Conservation (phyloP, 192 early-diverging fungal species). For the Backusella westeae region DNA sequence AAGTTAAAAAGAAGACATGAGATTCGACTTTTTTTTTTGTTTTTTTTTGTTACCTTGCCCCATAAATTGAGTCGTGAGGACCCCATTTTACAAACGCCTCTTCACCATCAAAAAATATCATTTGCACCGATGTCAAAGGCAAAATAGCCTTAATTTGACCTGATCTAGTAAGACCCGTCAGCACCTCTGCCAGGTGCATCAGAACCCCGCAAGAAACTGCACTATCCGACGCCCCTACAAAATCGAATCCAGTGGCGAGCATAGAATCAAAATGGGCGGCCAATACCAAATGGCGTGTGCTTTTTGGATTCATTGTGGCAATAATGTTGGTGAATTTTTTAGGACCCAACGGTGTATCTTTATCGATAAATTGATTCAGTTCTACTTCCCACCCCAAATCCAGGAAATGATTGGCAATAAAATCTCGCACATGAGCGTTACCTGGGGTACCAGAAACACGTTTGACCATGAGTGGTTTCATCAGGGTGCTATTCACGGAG, state of each 20-base stretch:
- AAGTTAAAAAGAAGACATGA: background rate
- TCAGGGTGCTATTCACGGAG: constrained; percentile 47
- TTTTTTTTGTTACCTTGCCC: constrained; percentile 50
- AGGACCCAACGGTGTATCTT: constrained; percentile 73
- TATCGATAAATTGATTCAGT: constrained; percentile 67
- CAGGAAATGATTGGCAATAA: constrained; percentile 62
- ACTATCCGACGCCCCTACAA: constrained; percentile 90
- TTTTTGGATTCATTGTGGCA: constrained; percentile 80
- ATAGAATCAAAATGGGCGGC: constrained; percentile 96
- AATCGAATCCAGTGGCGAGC: constrained; percentile 60
- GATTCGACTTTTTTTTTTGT: background rate
- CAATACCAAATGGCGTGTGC: constrained; percentile 69
- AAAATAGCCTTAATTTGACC: background rate
- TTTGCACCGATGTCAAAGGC: constrained; percentile 55
- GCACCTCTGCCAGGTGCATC: constrained; percentile 71
- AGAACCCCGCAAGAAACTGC: constrained; percentile 90
- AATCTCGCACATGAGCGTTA: constrained; percentile 69
- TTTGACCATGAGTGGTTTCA: constrained; percentile 73
- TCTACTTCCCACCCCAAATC: constrained; percentile 76
- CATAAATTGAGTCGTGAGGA: constrained; percentile 82
- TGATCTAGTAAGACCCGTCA: constrained; percentile 48
- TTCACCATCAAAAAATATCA: constrained; percentile 97
- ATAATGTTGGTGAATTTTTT: constrained; percentile 86
- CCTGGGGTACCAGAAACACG: constrained; percentile 74
- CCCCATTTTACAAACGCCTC: constrained; percentile 87